Evolutionary conservation across 805 yeast species (phyloP).

Genomic region (Lipomyces yamanashiensis): DNA sequence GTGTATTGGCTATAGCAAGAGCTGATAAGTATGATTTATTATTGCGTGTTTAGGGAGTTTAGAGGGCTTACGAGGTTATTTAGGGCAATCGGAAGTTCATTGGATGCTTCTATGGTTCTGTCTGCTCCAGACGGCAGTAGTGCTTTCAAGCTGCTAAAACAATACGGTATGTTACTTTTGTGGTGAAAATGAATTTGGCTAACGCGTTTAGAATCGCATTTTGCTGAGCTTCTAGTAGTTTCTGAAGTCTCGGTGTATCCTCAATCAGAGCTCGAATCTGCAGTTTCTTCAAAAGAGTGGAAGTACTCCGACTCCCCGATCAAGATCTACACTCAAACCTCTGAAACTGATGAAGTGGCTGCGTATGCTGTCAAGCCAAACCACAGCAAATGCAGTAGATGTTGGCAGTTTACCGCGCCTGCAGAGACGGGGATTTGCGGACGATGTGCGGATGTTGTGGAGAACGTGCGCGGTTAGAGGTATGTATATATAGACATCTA

Average conservation of each 20-base stretch:
- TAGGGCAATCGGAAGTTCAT: conserved; percentile 49
- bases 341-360: conserved; percentile 39
- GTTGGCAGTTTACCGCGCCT: conserved; percentile 80
- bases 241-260: conserved; percentile 57
- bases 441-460: conserved; percentile 56
- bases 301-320: neutral
- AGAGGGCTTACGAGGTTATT: neutral
- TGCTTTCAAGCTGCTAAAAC: conserved; percentile 7
- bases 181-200: neutral
- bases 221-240: conserved; percentile 65
- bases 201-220: conserved; percentile 47
- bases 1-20: conserved; percentile 61
- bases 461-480: neutral
- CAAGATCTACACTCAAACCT: neutral
- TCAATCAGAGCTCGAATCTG: neutral
- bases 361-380: conserved; percentile 48
- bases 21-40: conserved; percentile 50
- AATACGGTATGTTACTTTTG: conserved; percentile 8
- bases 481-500: conserved; percentile 2
- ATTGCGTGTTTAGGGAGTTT: neutral
- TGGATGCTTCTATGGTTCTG: conserved; percentile 60
- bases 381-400: conserved; percentile 80
- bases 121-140: conserved; percentile 37
- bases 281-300: neutral
- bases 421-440: conserved; percentile 61